Base-by-base conservation (phyloP, 805 yeast genomes). In the Candida orba region DNA sequence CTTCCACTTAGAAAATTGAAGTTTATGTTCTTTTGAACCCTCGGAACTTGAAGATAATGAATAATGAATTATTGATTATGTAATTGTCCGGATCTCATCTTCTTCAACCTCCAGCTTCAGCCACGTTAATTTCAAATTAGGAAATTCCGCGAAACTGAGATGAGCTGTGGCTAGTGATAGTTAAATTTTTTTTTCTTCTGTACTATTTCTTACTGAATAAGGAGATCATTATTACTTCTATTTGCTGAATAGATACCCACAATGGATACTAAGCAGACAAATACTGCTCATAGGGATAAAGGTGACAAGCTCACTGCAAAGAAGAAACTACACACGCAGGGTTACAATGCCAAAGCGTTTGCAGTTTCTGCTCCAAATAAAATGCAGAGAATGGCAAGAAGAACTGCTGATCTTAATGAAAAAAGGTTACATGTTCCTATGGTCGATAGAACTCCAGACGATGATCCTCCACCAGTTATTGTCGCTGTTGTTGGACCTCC, bases 401-500 rank as follows among this genome's bases (percentile, higher is more conserved):
- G 99, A 62, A 66, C 95, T 6, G 84, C 84, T 51, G 99, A 93
- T 59, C 69, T 73, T 25, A 69, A 79, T 49, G 98, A 93, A 63
- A 81, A 76, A 58, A 84, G 81, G 58, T 75, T 84, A 59, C 98
- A 93, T 70, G 97, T 90, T 18, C 98, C 99, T 14, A 90, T 93
- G 97, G 84, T 93, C 40, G 95, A 93, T 62, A 73, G 98, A 53
- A 89, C 97, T 0, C 97, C 98, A 0, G 98, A 91, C 45, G 96
- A 91, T 58, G 95, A 87, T 53, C 96, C 98, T 4, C 97, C 97
- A 18, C 99, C 99, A 35, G 83, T 93, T 20, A 81, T 93, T 44
- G 88, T 93, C 22, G 96, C 96, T 0, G 95, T 93, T 8, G 96
- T 93, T 12, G 99, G 99, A 0, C 99, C 99, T 12, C 95, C 96